phyloP scores from a whole-genome alignment of 768 basidiomycete genomes.

The Agrocybe chaxingu region DNA sequence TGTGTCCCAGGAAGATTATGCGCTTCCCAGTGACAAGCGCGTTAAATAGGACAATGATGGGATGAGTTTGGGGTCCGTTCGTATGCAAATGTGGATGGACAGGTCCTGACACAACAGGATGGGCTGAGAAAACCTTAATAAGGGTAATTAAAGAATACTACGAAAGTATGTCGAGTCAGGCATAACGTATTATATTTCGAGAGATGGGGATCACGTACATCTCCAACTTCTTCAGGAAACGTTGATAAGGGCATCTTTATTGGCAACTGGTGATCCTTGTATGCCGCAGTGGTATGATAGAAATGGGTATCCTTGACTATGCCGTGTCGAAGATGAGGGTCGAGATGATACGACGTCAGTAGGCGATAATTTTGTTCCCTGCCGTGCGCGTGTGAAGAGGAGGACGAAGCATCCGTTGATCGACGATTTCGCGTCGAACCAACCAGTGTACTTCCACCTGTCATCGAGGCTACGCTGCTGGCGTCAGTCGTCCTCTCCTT shows the following conservation, averaged over 20 bases:
- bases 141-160: constrained; percentile 93
- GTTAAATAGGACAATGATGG: constrained; percentile 94
- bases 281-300: constrained; percentile 81
- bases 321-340: constrained; percentile 45
- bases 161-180: constrained; percentile 4
- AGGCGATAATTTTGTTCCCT: constrained; percentile 39
- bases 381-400: constrained; percentile 52
- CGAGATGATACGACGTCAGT: constrained; percentile 37
- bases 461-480: constrained; percentile 38
- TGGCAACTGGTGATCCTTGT: constrained; percentile 80
- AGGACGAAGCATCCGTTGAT: constrained; percentile 74
- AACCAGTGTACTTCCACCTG: constrained; percentile 35
- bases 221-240: constrained; percentile 95
- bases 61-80: constrained; percentile 85
- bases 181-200: not conserved
- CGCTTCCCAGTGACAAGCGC: constrained; percentile 93
- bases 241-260: constrained; percentile 88
- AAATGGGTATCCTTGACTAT: constrained; percentile 89
- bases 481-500: constrained; percentile 42
- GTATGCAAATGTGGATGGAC: constrained; percentile 93
- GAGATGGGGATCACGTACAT: constrained; percentile 49
- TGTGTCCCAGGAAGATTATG: constrained; percentile 93
- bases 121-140: constrained; percentile 72
- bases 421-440: constrained; percentile 47
- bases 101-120: constrained; percentile 64